Evolutionary conservation across 768 basidiomycete genomes (phyloP), one percentile per base, ranked within the genome.

Genomic region (Leccinum subgranulosum): DNA sequence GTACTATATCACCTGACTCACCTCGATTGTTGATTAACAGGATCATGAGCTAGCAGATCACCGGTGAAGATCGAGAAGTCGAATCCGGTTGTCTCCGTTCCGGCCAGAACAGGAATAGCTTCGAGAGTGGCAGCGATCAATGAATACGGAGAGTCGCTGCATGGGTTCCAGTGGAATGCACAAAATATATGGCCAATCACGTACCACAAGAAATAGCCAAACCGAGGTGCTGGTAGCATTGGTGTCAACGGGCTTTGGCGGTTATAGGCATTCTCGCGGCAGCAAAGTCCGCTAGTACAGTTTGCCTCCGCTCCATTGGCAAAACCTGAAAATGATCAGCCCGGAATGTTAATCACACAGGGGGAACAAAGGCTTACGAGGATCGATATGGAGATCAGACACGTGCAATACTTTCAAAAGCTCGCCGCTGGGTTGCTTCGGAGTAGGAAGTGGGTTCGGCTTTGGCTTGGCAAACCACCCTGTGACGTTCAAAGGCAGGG

Each of bases 391-490:
- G 56, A 88, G 76, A 65, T 91, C 89, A 1, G 87, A 88, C n/a
- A 92, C 55, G 66, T 91, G 90, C 56, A 92, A 70, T 0, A 90
- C 84, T 67, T 88, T 90, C 45, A 90, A 73, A 36, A 83, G 77
- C 64, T 87, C 71, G 12, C 88, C 88, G 46, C 83, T 87, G 15
- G 80, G 79, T 66, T 77, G 76, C 68, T 79, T 86, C 0, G 77
- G 76, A 9, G 75, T 59, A n/a, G 86, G 87, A 12, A 85, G 77
- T 4, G 84, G 84, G 28, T 79, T 78, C 1, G 89, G 89, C 67
- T 91, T 92, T 3, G 88, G 86, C 69, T 88, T 91, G 28, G 81
- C 75, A 71, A 91, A 92, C 85, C 88, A 91, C 12, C 73, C 74
- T 1, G 81, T 84, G 33, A 85, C 65, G 65, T 92, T 80, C 61